phyloP scores from a whole-genome alignment of 169 alveolate species.

The Plasmodium gaboni region DNA sequence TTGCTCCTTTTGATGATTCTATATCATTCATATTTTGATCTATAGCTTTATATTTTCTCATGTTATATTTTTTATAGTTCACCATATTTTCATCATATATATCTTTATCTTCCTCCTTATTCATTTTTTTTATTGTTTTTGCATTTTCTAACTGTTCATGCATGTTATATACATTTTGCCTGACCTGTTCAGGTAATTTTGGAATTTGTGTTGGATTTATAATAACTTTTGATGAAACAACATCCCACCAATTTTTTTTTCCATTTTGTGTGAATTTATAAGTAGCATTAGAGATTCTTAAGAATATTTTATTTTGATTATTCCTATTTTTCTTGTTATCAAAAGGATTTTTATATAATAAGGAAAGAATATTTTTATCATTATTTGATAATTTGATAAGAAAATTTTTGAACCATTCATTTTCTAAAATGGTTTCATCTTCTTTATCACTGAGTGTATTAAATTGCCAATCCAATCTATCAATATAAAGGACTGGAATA shows the following conservation, averaged over 20 bases:
- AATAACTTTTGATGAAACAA: conserved; percentile 22
- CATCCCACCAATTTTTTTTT: conserved; percentile 34
- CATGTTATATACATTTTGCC: neutral
- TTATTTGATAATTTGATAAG: conserved; percentile 11
- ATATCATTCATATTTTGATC: no score
- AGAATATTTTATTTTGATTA: neutral
- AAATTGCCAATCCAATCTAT: conserved; percentile 74
- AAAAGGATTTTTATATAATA: conserved; percentile 44
- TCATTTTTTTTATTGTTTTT: neutral
- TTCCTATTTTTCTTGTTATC: no score
- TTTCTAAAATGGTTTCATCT: conserved; percentile 15
- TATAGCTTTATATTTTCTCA: no score
- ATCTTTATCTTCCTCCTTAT: no score
- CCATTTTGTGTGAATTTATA: conserved; percentile 12
- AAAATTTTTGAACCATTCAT: conserved; percentile 38
- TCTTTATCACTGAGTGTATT: conserved; percentile 3
- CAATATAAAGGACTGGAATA: conserved; percentile 52
- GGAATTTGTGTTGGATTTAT: neutral
- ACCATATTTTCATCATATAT: no score
- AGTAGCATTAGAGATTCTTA: conserved; percentile 15
- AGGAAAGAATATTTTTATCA: conserved; percentile 18
- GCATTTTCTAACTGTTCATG: no score
- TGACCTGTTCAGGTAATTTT: neutral
- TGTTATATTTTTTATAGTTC: no score
- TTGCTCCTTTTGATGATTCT: no score